These are phyloP conservation scores for Candida smagusa DNA, from an alignment of 1,139 yeast genomes.

Conservation along the genomic window DNA sequence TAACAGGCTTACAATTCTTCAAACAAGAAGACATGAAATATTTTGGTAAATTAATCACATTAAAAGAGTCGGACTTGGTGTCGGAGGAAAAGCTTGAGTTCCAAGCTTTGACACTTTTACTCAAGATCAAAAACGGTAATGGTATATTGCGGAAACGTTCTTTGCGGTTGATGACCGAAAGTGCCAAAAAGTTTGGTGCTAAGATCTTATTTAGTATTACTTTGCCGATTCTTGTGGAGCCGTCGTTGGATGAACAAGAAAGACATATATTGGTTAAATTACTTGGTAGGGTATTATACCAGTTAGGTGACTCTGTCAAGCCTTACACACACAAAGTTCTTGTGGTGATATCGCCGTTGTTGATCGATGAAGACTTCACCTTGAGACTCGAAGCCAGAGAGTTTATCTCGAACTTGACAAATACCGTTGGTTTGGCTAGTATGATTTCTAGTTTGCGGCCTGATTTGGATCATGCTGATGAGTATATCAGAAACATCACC, in stretches of 20 bases:
- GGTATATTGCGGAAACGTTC: constrained; percentile 69
- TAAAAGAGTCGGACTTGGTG: constrained; percentile 27
- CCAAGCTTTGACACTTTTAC: constrained; percentile 58
- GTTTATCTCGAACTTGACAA: constrained; percentile 67
- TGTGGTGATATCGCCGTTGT: constrained; percentile 72
- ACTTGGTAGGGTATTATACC: constrained; percentile 64
- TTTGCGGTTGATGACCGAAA: constrained; percentile 62
- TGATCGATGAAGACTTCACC: constrained; percentile 74
- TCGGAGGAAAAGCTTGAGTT: constrained; percentile 59
- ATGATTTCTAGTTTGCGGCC: constrained; percentile 78
- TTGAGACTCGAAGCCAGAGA: constrained; percentile 80
- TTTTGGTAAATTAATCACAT: constrained; percentile 59
- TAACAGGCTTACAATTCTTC: constrained; percentile 55
- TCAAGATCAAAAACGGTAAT: constrained; percentile 76
- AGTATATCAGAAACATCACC: constrained; percentile 73
- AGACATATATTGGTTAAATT: constrained; percentile 78
- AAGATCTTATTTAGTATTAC: constrained; percentile 63
- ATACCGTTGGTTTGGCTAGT: constrained; percentile 78
- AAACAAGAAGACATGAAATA: constrained; percentile 70
- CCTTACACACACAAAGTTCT: constrained; percentile 76
- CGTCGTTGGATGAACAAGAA: constrained; percentile 75
- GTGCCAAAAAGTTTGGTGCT: constrained; percentile 68
- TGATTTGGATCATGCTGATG: constrained; percentile 81
- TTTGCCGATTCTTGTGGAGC: constrained; percentile 73
- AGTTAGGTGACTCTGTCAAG: constrained; percentile 53